Evolutionary conservation across 306 rosid species (phyloP).

Genomic region (Casuarina cunninghamiana): DNA sequence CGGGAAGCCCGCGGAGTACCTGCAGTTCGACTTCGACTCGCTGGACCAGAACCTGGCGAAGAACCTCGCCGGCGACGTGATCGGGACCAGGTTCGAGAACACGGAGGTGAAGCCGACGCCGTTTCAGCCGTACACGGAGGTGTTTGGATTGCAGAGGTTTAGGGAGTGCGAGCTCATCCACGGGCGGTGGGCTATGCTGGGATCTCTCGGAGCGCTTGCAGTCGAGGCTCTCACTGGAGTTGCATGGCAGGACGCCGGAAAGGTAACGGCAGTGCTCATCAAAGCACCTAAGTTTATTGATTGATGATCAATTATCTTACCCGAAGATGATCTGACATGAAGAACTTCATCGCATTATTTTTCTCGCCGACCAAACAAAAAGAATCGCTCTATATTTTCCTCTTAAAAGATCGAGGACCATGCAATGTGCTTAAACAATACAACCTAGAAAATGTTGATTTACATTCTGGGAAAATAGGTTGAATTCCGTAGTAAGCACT

Average conservation of each 20-base stretch:
- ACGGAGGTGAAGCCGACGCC: constrained; percentile 61
- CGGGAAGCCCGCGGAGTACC: constrained; percentile 65
- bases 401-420: too few species aligned
- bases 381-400: too few species aligned
- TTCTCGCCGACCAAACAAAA: too few species aligned
- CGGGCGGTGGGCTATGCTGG: constrained; percentile 89
- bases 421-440: not conserved
- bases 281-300: too few species aligned
- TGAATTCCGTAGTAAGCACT: too few species aligned
- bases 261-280: constrained; percentile 35
- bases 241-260: constrained; percentile 91
- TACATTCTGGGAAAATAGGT: too few species aligned
- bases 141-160: constrained; percentile 78
- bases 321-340: too few species aligned
- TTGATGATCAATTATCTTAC: too few species aligned
- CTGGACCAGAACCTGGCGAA: constrained; percentile 85
- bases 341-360: too few species aligned
- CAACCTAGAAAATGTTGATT: not conserved
- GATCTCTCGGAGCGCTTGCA: constrained; percentile 71
- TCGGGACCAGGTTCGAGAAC: constrained; percentile 56
- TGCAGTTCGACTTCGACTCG: constrained; percentile 68
- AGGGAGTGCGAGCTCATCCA: constrained; percentile 79
- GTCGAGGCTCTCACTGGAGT: constrained; percentile 78
- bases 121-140: constrained; percentile 79
- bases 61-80: constrained; percentile 57